These are phyloP conservation scores for Backusella morwellensis DNA, from an alignment of 192 early-diverging fungal species.

Conservation along the genomic window DNA sequence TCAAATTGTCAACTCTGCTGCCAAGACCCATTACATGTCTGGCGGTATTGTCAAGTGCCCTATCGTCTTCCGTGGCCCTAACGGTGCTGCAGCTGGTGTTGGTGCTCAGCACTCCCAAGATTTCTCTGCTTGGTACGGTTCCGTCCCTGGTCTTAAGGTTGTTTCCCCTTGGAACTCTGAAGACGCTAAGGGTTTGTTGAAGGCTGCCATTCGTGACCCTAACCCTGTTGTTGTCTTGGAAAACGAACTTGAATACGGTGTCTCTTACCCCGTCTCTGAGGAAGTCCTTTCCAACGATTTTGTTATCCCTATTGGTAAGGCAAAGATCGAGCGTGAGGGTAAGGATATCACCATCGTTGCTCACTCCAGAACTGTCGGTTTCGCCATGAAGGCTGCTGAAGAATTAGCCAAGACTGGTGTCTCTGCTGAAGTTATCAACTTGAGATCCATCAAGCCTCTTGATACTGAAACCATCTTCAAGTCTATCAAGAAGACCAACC, in stretches of 20 bases:
- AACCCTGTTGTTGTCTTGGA: constrained; percentile 97
- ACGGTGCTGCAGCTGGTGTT: constrained; percentile 96
- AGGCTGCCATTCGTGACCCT: constrained; percentile 97
- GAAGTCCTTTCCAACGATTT: constrained; percentile 60
- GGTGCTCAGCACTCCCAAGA: constrained; percentile 99
- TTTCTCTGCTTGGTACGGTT: constrained; percentile 98
- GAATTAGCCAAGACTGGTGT: constrained; percentile 76
- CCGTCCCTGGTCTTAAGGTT: constrained; percentile 96
- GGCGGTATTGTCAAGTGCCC: constrained; percentile 85
- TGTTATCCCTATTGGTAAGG: constrained; percentile 81
- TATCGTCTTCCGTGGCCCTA: constrained; percentile 98
- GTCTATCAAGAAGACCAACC: constrained; percentile 98
- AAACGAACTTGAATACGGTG: constrained; percentile 98
- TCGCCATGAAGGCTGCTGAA: constrained; percentile 84
- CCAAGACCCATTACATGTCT: constrained; percentile 98
- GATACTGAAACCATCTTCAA: constrained; percentile 90
- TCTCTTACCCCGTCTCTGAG: constrained; percentile 78
- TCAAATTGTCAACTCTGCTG: constrained; percentile 98
- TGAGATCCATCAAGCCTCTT: constrained; percentile 95
- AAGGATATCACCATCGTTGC: constrained; percentile 91
- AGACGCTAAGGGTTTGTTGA: constrained; percentile 96
- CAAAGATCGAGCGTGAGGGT: constrained; percentile 84
- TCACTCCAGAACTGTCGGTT: constrained; percentile 88
- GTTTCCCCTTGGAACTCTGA: constrained; percentile 94
- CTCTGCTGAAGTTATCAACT: constrained; percentile 92